Conservation (phyloP, 371 early-diverging fungal species). For the Apophysomyces elegans region DNA sequence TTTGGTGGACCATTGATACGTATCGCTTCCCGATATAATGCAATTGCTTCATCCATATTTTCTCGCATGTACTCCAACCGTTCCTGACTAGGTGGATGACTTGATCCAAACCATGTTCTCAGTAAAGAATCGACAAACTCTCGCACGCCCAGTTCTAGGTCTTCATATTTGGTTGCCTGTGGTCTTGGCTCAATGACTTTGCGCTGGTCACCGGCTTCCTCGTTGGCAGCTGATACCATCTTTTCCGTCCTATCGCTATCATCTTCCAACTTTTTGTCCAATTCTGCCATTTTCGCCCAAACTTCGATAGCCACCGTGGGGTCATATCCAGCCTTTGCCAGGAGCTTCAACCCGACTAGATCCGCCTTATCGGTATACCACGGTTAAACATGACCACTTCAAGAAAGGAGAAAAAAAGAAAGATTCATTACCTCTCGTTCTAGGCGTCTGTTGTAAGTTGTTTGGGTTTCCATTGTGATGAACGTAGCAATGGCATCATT, state of each 20-base stretch:
- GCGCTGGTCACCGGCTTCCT: slow-evolving; percentile 17
- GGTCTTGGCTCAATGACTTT: slow-evolving; percentile 6
- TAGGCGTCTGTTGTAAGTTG: slow-evolving; percentile 44
- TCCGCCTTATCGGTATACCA: slow-evolving; percentile 41
- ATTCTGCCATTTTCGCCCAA: slow-evolving; percentile 28
- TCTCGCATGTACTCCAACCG: slow-evolving; percentile 49
- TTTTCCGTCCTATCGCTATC: not conserved
- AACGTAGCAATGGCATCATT: slow-evolving; percentile 42
- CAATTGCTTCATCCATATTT: slow-evolving; percentile 45
- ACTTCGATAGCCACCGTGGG: slow-evolving; percentile 54
- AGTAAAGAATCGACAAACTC: slow-evolving; percentile 35
- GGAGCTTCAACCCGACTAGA: slow-evolving; percentile 56
- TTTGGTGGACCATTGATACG: slow-evolving; percentile 41
- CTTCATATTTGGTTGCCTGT: slow-evolving; percentile 12
- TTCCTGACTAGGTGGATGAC: slow-evolving; percentile 52
- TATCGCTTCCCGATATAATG: slow-evolving; percentile 38
- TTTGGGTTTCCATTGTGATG: slow-evolving; percentile 39
- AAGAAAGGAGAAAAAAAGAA: not conserved
- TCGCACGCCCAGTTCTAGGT: slow-evolving; percentile 24
- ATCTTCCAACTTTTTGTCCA: slow-evolving; percentile 17
- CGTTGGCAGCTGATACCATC: slow-evolving; percentile 11
- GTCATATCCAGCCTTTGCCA: slow-evolving; percentile 64
- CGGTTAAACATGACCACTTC: no score
- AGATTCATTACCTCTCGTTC: slow-evolving; percentile 41
- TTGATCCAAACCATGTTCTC: slow-evolving; percentile 52